Base-by-base conservation (phyloP, 768 basidiomycete genomes). In the Roridomyces roridus region DNA sequence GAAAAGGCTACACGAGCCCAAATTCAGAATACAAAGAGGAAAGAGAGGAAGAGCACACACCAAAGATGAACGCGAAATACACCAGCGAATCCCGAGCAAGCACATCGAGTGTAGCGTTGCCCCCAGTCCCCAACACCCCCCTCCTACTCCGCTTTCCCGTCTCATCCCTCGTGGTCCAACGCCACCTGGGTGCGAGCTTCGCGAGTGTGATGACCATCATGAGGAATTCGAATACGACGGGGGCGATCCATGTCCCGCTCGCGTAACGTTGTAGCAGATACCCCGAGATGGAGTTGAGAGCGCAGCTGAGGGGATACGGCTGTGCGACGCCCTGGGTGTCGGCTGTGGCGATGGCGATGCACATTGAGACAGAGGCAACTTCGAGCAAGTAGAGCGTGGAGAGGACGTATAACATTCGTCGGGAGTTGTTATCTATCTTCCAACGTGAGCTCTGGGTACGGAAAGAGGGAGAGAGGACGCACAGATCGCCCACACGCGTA, bases 71-170 rank as follows among this genome's bases (percentile, higher is more conserved):
- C 6, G 48, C 42, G 31, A 65, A 65, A 46, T 65, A 65, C n/a
- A 65, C 29, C 26, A 65, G 45, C 3, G 63, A 65, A 36, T 65
- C 63, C 35, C 63, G 60, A 1, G 60, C 63, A 14, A 65, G 60
- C 29, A 62, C 21, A 45, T 62, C 48, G 15, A 65, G 46, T 46
- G 57, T 59, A 9, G 35, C 42, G 29, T 56, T 51, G 7, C 55
- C 62, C 10, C 60, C 50, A 0, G 60, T 43, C 0, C 60, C 60
- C 31, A 50, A 10, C 14, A 53, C 15, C 2, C 6, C 50, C 50
- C 18, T n/a, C n/a, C n/a, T n/a, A n/a, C n/a, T n/a, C n/a, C n/a
- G n/a, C n/a, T n/a, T n/a, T n/a, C 6, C 14, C 23, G 39, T 20
- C 29, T 31, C 26, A 6, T 10, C 15, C 7, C 34, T 23, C 50